Evolutionary conservation across 345 rosid genomes (phyloP).

Genomic region (Brassica cretica): DNA sequence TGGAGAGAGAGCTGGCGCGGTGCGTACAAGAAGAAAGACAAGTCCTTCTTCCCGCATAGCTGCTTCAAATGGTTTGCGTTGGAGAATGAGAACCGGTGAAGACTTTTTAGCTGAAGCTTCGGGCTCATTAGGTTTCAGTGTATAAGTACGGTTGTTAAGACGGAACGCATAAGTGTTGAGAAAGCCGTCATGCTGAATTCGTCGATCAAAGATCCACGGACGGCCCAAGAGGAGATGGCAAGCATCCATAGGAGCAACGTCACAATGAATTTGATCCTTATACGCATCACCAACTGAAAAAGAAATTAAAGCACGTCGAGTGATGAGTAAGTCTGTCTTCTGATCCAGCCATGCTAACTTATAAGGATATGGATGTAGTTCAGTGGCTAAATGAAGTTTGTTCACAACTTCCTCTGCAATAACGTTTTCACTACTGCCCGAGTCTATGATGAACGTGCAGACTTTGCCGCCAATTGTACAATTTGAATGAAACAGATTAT

Average conservation of each 20-base stretch:
- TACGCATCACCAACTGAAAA: background rate
- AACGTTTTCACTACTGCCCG: background rate
- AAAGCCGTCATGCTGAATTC: background rate
- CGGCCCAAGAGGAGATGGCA: background rate
- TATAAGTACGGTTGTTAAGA: background rate
- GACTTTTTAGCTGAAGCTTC: no score
- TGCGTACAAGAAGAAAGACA: no score
- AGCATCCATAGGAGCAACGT: background rate
- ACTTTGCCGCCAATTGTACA: background rate
- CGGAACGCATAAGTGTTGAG: background rate
- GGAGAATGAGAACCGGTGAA: background rate
- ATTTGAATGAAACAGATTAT: background rate
- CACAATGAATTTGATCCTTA: background rate
- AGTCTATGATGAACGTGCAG: background rate
- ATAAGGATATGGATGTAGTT: background rate
- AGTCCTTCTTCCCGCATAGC: no score
- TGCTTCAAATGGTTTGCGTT: background rate
- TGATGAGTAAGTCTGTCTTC: background rate
- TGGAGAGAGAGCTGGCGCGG: no score
- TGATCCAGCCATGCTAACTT: background rate
- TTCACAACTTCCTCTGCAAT: background rate
- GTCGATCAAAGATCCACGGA: background rate
- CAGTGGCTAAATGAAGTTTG: background rate
- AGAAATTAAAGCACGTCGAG: background rate
- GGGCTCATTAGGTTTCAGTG: background rate